Conservation (phyloP, 768 basidiomycete species). For the Atractiella rhizophila region DNA sequence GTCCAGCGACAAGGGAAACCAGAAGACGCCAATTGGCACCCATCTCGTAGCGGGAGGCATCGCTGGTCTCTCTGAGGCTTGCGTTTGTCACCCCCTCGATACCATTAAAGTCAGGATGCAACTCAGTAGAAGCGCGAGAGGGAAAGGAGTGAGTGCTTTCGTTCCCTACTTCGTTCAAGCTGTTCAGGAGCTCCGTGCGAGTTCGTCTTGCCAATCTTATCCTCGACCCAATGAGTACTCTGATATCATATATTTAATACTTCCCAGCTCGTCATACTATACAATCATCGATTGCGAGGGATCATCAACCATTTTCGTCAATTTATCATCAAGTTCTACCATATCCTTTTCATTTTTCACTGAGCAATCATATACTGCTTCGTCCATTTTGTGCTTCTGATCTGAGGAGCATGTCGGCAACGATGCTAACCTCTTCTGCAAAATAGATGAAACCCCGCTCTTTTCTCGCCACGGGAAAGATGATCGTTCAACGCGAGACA, state of each 20-base stretch:
- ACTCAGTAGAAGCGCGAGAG: slow-evolving; percentile 50
- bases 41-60: slow-evolving; percentile 86
- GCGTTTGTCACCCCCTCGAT: slow-evolving; percentile 35
- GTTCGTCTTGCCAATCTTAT: background rate
- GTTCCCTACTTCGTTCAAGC: background rate
- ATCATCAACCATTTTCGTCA: too few relatives aligned
- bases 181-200: background rate
- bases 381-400: too few relatives aligned
- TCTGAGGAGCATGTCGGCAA: too few relatives aligned
- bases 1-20: slow-evolving; percentile 12
- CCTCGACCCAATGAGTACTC: background rate
- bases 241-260: background rate
- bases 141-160: slow-evolving; percentile 40
- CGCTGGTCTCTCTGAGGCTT: slow-evolving; percentile 80
- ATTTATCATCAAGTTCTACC: too few relatives aligned
- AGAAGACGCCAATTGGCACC: slow-evolving; percentile 25
- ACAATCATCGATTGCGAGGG: background rate
- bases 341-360: too few relatives aligned
- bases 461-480: slow-evolving; percentile 66
- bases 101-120: slow-evolving; percentile 99
- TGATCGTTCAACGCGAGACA: slow-evolving; percentile 73
- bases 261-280: background rate
- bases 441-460: slow-evolving; percentile 66
- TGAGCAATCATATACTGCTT: too few relatives aligned
- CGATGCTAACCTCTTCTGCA: background rate